Percentiles rank a stretch among this genome's conserved stretches.
Conservation (phyloP, 495 filamentous ascomycete genomes). For the Zalerion maritima region DNA sequence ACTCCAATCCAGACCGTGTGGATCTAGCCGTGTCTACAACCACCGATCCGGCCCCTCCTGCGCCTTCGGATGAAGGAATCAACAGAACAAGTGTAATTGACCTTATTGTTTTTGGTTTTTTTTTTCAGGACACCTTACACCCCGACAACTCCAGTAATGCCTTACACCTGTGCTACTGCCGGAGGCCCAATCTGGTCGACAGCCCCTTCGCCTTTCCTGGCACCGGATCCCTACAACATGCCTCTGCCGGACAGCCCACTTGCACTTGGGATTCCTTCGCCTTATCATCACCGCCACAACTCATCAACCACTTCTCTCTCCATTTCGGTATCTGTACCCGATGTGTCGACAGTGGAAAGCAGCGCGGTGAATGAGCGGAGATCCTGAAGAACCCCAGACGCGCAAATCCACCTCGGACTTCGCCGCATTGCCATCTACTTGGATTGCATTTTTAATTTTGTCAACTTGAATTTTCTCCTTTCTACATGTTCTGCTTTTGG, state of each 20-base stretch:
- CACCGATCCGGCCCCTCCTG: conserved; percentile 21
- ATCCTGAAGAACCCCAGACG: conserved; percentile 10
- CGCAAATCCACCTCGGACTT: neutral
- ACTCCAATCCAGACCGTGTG: conserved; percentile 38
- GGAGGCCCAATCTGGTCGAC: conserved; percentile 7
- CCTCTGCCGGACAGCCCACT: conserved; percentile 12
- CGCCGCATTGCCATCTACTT: conserved; percentile 4
- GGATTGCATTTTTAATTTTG: conserved; percentile 6
- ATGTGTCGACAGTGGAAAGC: conserved; percentile 7
- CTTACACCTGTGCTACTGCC: conserved; percentile 10
- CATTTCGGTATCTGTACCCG: conserved; percentile 1
- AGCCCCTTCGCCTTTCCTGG: conserved; percentile 23
- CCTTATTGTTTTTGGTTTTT: conserved; percentile 30
- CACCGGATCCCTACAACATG: conserved; percentile 18
- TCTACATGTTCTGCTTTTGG: conserved; percentile 9
- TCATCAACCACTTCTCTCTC: conserved; percentile 15
- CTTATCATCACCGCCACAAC: conserved; percentile 16
- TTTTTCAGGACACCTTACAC: conserved; percentile 17
- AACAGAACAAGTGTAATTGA: conserved; percentile 32
- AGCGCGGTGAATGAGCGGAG: conserved; percentile 15
- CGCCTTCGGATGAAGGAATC: conserved; percentile 18
- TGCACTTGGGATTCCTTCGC: conserved; percentile 11
- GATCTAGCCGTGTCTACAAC: conserved; percentile 28
- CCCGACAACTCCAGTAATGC: conserved; percentile 18
- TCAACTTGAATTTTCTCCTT: conserved; percentile 7